A percentile compares a stretch with the other conserved stretches of the same genome.
phyloP scores from a whole-genome alignment of 768 basidiomycete species.

The Panaeolus papilionaceus region DNA sequence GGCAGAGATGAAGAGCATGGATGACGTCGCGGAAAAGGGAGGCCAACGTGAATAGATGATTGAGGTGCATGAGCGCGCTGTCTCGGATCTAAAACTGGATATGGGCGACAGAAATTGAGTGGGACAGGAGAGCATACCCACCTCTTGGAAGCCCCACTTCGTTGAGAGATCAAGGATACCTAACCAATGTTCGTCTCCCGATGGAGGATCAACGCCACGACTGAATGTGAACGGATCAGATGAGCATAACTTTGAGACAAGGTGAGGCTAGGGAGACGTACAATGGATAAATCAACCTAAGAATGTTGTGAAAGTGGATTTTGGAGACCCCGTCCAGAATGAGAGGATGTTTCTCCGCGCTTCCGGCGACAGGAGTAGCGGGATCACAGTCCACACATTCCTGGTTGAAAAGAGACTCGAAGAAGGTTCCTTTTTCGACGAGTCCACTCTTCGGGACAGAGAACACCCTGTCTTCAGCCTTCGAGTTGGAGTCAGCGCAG shows the following conservation, averaged over 20 bases:
- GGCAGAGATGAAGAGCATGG: not conserved
- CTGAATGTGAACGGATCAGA: not conserved
- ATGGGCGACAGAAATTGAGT: no score
- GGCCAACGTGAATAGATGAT: not conserved
- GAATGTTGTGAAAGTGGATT: constrained; percentile 24
- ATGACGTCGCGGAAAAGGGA: not conserved
- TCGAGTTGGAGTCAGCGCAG: no score
- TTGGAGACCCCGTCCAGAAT: constrained; percentile 23
- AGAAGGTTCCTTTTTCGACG: constrained; percentile 15
- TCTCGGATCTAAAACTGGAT: not conserved
- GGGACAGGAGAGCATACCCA: not conserved
- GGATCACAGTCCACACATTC: no score
- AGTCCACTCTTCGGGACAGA: constrained; percentile 21
- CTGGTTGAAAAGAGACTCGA: constrained; percentile 16
- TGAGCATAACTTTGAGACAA: not conserved
- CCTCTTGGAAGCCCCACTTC: constrained; percentile 1
- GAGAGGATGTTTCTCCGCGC: constrained; percentile 25
- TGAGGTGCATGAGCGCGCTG: not conserved
- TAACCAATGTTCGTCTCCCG: not conserved
- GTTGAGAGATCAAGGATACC: constrained; percentile 1
- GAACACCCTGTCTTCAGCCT: constrained; percentile 24
- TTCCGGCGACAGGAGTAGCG: constrained; percentile 15
- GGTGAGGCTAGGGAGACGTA: constrained; percentile 5
- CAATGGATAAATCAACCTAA: constrained; percentile 27
- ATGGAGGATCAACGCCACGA: not conserved